Base-by-base conservation (phyloP, 768 basidiomycete species). In the Crepidotus variabilis region DNA sequence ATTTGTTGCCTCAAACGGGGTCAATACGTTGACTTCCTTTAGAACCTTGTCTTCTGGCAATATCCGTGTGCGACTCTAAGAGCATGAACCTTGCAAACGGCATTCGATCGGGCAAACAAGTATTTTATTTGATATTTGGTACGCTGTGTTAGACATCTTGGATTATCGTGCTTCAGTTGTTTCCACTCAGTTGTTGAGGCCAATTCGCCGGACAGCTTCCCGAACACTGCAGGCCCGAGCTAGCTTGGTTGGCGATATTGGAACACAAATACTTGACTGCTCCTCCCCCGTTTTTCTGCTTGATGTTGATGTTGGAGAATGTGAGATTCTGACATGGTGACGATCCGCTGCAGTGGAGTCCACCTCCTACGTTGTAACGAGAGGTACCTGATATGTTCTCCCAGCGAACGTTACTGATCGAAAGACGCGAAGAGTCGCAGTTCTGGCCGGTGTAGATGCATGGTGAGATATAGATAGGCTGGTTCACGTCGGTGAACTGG, bases 321-420 rank as follows among this genome's bases (percentile, higher is more conserved):
- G 58, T 59, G 39, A 59, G 50, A 35, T 59, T 59, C 58, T 59
- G 58, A 36, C 58, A 59, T 14, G 58, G 58, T 5, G 55, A 24
- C 18, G 58, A 22, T 8, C 28, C 50, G 21, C 58, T 59, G 34
- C 58, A 59, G 51, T 59, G 58, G 6, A 59, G 55, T 14, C 36
- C 58, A 4, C 54, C 58, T 9, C 58, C 58, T 11, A 59, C 16
- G 16, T 36, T 36, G 16, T 36, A 36, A 8, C 35, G 8, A 8
- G 35, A 36, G 9, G 35, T 36, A 8, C 35, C 35, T 8, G 35
- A 36, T 8, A 36, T 36, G 16, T 36, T 36, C 35, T 36, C 35
- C 35, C 35, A 36, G 16, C 35, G 35, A 16, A 36, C 35, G 35
- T 36, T 36, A 36, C 16, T 36, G 35, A 36, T 36, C 35, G 35